Evolutionary conservation across 2,329 filamentous ascomycete genomes (phyloP), one percentile per base, ranked within the genome.

Genomic region (Aureobasidium zeae): DNA sequence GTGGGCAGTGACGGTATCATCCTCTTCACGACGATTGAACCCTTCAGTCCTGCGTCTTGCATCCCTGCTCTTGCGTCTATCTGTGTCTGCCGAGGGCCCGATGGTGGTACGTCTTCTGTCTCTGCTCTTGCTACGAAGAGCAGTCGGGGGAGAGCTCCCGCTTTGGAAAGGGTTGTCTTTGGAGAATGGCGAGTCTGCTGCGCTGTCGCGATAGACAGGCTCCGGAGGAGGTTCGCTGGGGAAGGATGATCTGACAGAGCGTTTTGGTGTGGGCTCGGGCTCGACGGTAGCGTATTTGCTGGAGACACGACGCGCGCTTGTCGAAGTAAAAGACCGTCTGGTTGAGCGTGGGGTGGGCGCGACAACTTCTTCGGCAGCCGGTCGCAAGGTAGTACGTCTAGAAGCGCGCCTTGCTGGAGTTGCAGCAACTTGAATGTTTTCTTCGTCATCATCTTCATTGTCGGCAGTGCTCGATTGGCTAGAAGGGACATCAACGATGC

Each of bases 111-210:
- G 64, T 53, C 73, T 63, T 63, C 74, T 55, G 54, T 63, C 46
- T 51, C 54, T 28, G 63, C 62, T 57, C 66, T 63, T 63, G 56
- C 44, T 58, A 58, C 58, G 43, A 48, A 47, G 45, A 54, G 54
- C 50, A 16, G 56, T 50, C 4, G 73, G 63, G 2, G 85, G 80
- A 8, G 85, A 82, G 61, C 81, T 83, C 29, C 86, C 83, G 57
- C 83, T 85, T 61, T 96, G 89, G 59, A 96, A 96, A 0, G 89
- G 88, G 56, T 96, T 96, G 43, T 95, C 86, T 53, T 81, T 75
- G 1, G 83, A 86, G 62, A 96, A 96, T 22, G 83, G 48, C n/a
- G 81, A 55, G 73, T 82, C 19, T 57, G 49, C n/a, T 53, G 53
- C 54, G 60, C 63, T 41, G 48, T 50, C 11, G 46, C 50, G 36